phyloP scores from a whole-genome alignment of 306 rosid genomes.

The Pueraria montana region DNA sequence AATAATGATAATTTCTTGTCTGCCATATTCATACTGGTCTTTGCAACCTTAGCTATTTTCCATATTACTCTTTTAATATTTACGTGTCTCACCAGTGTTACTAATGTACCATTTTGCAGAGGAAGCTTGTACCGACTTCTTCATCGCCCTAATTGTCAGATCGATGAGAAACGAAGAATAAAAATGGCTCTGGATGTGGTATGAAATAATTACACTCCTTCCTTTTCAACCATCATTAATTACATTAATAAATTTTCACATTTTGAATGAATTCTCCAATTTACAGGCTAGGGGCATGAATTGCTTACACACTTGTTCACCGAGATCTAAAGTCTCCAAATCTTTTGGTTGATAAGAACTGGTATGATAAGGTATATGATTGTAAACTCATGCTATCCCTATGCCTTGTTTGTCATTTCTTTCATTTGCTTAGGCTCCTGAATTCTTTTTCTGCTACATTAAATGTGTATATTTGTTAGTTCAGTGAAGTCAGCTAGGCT shows the following conservation, averaged over 20 bases:
- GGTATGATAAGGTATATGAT: constrained; percentile 90
- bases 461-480: too few relatives aligned
- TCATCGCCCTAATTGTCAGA: constrained; percentile 89
- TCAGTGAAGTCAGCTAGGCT: too few relatives aligned
- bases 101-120: constrained; percentile 60
- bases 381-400: constrained; percentile 40
- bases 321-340: constrained; percentile 97
- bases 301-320: constrained; percentile 98
- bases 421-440: constrained; percentile 37
- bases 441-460: constrained; percentile 18
- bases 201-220: constrained; percentile 47
- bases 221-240: constrained; percentile 28
- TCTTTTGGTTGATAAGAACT: constrained; percentile 96
- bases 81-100: constrained; percentile 10
- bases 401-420: constrained; percentile 29
- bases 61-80: constrained; percentile 30
- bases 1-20: constrained; percentile 8
- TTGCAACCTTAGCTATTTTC: constrained; percentile 40
- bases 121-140: constrained; percentile 93
- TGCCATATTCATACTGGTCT: constrained; percentile 31
- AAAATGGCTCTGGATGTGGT: constrained; percentile 99
- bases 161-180: constrained; percentile 91
- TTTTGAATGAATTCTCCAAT: constrained; percentile 43
- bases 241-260: constrained; percentile 41
- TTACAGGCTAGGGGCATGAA: constrained; percentile 99